These are phyloP conservation scores for Sporothrix globosa DNA, from an alignment of 2,329 filamentous ascomycete species.

Conservation along the genomic window DNA sequence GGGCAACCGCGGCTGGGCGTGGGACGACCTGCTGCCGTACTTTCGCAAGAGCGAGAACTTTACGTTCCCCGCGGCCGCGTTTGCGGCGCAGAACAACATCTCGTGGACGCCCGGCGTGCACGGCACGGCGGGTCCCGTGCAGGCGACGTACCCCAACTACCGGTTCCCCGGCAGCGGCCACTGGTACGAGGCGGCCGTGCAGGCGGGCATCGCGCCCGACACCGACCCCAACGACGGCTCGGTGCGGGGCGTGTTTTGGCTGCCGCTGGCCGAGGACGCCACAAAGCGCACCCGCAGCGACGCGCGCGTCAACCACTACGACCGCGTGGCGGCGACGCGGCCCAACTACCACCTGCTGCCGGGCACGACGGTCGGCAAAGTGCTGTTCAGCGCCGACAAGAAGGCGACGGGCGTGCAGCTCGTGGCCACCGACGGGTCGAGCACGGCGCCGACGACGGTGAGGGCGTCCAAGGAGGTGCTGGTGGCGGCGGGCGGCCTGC, in stretches of 20 bases:
- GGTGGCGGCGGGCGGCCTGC: conserved; percentile 49
- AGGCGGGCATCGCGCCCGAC: conserved; percentile 24
- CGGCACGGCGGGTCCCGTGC: conserved; percentile 41
- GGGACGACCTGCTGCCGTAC: conserved; percentile 45
- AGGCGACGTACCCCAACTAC: conserved; percentile 43
- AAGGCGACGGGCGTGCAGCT: conserved; percentile 63
- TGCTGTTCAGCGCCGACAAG: conserved; percentile 50
- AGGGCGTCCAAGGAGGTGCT: conserved; percentile 47
- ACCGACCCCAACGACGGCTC: conserved; percentile 28
- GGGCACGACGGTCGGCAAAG: conserved; percentile 54
- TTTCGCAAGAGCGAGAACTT: conserved; percentile 42
- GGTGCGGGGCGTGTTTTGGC: conserved; percentile 38
- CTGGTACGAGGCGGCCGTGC: conserved; percentile 22
- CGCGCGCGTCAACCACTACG: conserved; percentile 48
- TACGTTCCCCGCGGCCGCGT: conserved; percentile 38
- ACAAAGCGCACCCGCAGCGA: conserved; percentile 43
- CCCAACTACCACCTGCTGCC: conserved; percentile 46
- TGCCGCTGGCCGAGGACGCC: conserved; percentile 30
- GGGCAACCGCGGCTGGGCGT: conserved; percentile 63
- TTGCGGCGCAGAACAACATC: conserved; percentile 40
- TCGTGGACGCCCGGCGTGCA: conserved; percentile 40
- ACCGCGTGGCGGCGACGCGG: conserved; percentile 43
- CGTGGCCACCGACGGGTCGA: conserved; percentile 48
- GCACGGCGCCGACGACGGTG: conserved; percentile 33
- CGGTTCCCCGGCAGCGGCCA: conserved; percentile 40